Evolutionary conservation across 345 rosid species (phyloP), one percentile per base, ranked within the genome.

Genomic region (Pseudoturritis turrita): DNA sequence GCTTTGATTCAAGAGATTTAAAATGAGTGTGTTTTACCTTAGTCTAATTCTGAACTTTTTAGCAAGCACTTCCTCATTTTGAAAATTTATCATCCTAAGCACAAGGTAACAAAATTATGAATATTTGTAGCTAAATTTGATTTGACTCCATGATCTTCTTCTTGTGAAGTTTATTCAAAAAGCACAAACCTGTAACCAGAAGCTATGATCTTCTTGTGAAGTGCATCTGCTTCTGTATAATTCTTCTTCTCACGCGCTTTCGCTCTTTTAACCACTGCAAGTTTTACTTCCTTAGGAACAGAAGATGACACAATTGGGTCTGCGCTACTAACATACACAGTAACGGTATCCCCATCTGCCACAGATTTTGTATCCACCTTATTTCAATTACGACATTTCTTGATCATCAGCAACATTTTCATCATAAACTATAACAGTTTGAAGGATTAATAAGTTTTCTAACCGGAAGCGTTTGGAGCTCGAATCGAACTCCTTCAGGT

Each of bases 291-390:
- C 73, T 62, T 70, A 1, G 97, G 97, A 54, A 95, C 75, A 14
- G 29, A 63, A 4, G 85, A 77, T 10, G 96, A 85, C 74, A 91
- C 97, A 62, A 89, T 44, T 0, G 89, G 83, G 41, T 84, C 87
- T 15, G 71, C 57, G 7, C 85, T 69, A 68, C 83, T 85, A 23
- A 91, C 97, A 37, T 84, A 95, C 39, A 87, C 96, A 2, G 85
- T 74, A 33, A 95, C 68, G 0, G 89, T 85, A 62, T 95, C 99
- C 28, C 98, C 97, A 83, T 95, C 99, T 5, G 91, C 46, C 40
- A 95, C 82, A 23, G 88, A 82, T 65, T 74, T 89, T 50, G 85
- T 80, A 78, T 87, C 96, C 74, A 95, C 92, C 97, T 95, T 76
- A 76, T 77, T 73, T 65, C 74, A 57, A 75, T 78, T 7, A 45